Conservation (phyloP, 1,284 basidiomycete genomes). For the Ceratobasidium sp. region DNA sequence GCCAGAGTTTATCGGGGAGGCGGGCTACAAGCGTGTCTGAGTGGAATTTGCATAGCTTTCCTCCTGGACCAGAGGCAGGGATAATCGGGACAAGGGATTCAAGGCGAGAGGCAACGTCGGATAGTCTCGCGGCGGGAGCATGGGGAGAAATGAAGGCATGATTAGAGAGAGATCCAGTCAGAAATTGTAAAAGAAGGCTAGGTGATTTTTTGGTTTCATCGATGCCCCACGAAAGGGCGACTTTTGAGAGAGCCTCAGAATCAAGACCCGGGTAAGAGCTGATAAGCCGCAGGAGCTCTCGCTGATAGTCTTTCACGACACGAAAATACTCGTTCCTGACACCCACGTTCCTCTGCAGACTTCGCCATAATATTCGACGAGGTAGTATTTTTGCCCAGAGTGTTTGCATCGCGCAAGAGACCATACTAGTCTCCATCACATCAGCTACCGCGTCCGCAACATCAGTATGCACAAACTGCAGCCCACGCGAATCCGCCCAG, state of each 20-base stretch:
- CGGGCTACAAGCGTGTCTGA: conserved; percentile 8
- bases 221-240: conserved; percentile 23
- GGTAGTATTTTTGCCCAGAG: conserved; percentile 15
- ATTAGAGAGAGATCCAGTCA: conserved; percentile 15
- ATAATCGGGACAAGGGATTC: background rate
- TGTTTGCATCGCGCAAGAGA: conserved; percentile 11
- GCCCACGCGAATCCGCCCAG: conserved; percentile 33
- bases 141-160: conserved; percentile 30
- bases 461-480: conserved; percentile 27
- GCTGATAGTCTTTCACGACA: conserved; percentile 26
- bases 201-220: background rate
- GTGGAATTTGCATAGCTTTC: conserved; percentile 2
- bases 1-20: conserved; percentile 39
- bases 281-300: background rate
- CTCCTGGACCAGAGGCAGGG: background rate
- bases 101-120: conserved; percentile 33
- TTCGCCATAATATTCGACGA: background rate
- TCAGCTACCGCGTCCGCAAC: conserved; percentile 24
- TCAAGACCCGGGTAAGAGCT: background rate
- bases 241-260: conserved; percentile 5
- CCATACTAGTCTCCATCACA: conserved; percentile 32
- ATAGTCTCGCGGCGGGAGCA: conserved; percentile 4
- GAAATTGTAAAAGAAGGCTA: conserved; percentile 2
- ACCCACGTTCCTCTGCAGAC: background rate
- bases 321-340: conserved; percentile 18